A percentile compares a stretch with the other conserved stretches of the same genome.
These are phyloP conservation scores for Dipteronia dyeriana DNA, from an alignment of 345 rosid genomes.

Conservation along the genomic window DNA sequence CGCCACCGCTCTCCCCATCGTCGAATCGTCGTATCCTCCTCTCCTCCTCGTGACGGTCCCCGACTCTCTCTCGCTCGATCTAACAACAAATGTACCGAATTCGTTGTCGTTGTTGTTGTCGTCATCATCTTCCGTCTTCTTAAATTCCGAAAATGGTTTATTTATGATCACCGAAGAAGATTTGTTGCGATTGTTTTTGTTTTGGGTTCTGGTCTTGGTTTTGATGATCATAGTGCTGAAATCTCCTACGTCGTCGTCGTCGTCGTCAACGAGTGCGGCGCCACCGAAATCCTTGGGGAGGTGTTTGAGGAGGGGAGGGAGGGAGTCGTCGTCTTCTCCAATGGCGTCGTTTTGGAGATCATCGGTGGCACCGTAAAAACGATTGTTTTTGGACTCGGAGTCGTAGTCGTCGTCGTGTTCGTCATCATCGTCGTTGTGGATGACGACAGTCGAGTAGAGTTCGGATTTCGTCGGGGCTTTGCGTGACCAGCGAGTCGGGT, in stretches of 20 bases:
- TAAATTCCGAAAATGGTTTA: slow-evolving; percentile 14
- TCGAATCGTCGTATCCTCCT: slow-evolving; percentile 53
- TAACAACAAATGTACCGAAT: slow-evolving; percentile 90
- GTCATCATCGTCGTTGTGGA: slow-evolving; percentile 51
- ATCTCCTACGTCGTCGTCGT: slow-evolving; percentile 47
- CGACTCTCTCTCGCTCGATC: slow-evolving; percentile 45
- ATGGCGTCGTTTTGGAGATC: slow-evolving; percentile 38
- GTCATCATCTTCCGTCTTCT: slow-evolving; percentile 36
- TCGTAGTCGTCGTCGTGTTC: slow-evolving; percentile 31
- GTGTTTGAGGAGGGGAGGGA: slow-evolving; percentile 88
- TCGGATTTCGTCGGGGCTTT: slow-evolving; percentile 50
- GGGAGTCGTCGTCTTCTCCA: slow-evolving; percentile 64
- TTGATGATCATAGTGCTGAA: slow-evolving; percentile 89
- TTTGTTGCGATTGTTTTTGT: slow-evolving; percentile 26
- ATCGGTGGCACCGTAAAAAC: slow-evolving; percentile 48
- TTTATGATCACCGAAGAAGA: slow-evolving; percentile 32
- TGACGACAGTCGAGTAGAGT: slow-evolving; percentile 52
- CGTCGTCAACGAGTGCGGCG: slow-evolving; percentile 55
- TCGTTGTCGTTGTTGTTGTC: slow-evolving; percentile 46
- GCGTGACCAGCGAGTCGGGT: slow-evolving; percentile 48
- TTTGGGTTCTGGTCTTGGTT: slow-evolving; percentile 26
- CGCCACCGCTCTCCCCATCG: slow-evolving; percentile 64
- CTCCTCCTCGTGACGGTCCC: slow-evolving; percentile 56
- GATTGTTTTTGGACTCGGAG: slow-evolving; percentile 36
- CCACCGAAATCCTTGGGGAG: slow-evolving; percentile 93